Percentiles rank a stretch among this genome's conserved stretches.
Evolutionary conservation across 352 stramenopile species (phyloP).

Genomic region (Pythium brachiatum): DNA sequence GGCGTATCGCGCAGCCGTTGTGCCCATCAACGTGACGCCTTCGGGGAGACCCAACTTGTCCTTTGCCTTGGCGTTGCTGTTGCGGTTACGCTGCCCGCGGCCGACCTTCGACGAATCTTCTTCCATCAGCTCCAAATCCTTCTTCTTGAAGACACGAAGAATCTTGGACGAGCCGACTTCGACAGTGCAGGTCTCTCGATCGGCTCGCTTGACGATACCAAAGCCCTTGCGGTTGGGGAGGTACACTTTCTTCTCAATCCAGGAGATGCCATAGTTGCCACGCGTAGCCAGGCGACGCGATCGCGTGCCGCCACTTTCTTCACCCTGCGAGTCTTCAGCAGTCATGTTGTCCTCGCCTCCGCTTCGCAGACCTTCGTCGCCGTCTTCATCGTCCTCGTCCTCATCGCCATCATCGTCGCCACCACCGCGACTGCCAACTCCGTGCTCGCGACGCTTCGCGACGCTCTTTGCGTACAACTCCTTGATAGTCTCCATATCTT

Average conservation of each 20-base stretch:
- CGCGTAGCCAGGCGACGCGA: conserved; percentile 67
- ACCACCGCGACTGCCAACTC: conserved; percentile 33
- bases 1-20: conserved; percentile 72
- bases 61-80: conserved; percentile 62
- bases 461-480: conserved; percentile 65
- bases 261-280: conserved; percentile 84
- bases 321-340: conserved; percentile 76
- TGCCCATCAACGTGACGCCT: conserved; percentile 79
- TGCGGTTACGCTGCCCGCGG: conserved; percentile 56
- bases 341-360: conserved; percentile 52
- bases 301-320: conserved; percentile 66
- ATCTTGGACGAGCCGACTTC: conserved; percentile 70
- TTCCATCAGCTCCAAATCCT: conserved; percentile 76
- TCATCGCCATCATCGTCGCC: conserved; percentile 46
- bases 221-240: conserved; percentile 72
- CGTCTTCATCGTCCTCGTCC: conserved; percentile 56
- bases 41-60: conserved; percentile 70
- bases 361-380: conserved; percentile 42
- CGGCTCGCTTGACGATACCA: conserved; percentile 79
- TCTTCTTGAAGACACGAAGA: conserved; percentile 85
- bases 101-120: conserved; percentile 53
- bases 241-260: conserved; percentile 85
- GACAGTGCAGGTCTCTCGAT: conserved; percentile 84
- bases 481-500: conserved; percentile 82
- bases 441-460: conserved; percentile 46